Base-by-base conservation (phyloP, 495 filamentous ascomycete species). In the Oidiodendron maius region DNA sequence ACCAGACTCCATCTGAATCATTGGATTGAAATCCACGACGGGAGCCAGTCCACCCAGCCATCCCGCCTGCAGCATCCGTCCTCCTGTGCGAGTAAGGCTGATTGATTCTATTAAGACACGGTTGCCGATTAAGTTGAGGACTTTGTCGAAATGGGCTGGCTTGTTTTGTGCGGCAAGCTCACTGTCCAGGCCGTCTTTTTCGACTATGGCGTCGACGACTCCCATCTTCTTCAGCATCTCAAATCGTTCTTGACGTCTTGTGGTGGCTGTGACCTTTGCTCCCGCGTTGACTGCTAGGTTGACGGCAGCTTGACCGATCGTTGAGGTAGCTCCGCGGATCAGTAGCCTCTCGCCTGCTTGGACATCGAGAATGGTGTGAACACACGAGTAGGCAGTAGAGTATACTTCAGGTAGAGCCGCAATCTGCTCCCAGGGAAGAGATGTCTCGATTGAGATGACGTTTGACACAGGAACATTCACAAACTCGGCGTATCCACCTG, bases 71-170 rank as follows among this genome's bases (percentile, higher is more conserved):
- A 60, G 57, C 50, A 73, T 57, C 1, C 67, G 55, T 0, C 69
- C 69, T 3, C 66, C 68, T 9, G 54, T 42, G n/a, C 57, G 55
- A 6, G 59, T 56, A 35, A 71, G 50, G 2, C 55, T 57, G 21
- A 71, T 54, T 4, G 67, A 70, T 24, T 76, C 69, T 24, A 74
- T 8, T 1, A 76, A 38, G 1, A 61, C 60, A 32, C 64, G 62
- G 42, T 76, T 72, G 1, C 70, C 70, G 5, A 74, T 57, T 9
- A 74, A 61, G 10, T 72, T 60, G 22, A 76, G 49, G n/a, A 68
- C 59, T 28, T 59, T 59, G 39, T 76, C 70, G 47, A 72, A 72
- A 10, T 48, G 58, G 11, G 30, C 41, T 21, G 9, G 21, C 12
- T 24, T 26, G n/a, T n/a, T n/a, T n/a, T n/a, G n/a, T n/a, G n/a